A percentile compares a stretch with the other conserved stretches of the same genome.
Evolutionary conservation across 2,329 filamentous ascomycete genomes (phyloP).

Genomic region (Colletotrichum sp.): DNA sequence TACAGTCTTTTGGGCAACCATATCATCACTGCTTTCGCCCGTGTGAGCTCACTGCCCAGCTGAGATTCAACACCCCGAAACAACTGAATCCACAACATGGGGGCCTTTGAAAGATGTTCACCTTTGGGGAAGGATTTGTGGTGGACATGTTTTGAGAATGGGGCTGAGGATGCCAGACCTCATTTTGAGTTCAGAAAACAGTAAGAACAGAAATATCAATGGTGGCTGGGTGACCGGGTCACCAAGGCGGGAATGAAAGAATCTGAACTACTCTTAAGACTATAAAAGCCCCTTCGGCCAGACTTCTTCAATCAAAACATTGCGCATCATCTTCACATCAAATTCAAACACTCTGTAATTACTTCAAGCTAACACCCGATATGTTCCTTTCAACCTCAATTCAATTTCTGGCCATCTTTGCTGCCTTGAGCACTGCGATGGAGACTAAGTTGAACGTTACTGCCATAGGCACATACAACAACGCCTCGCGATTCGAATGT

Average conservation of each 20-base stretch:
- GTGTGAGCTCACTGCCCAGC: background rate
- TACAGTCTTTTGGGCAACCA: background rate
- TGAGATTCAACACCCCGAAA: background rate
- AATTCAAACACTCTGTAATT: background rate
- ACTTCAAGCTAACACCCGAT: background rate
- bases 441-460: background rate
- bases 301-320: background rate
- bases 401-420: background rate
- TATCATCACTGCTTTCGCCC: background rate
- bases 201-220: background rate
- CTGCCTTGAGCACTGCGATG: background rate
- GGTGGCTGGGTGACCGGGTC: background rate
- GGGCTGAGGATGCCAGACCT: background rate
- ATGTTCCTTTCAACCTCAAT: accelerated
- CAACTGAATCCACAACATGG: background rate
- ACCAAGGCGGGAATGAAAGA: background rate
- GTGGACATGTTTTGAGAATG: background rate
- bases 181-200: background rate
- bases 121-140: accelerated
- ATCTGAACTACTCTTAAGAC: background rate
- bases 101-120: background rate
- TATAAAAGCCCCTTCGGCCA: background rate
- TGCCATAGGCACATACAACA: background rate
- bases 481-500: background rate
- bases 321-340: background rate